Conservation (phyloP, 192 early-diverging fungal species). For the Radiomyces spectabilis region DNA sequence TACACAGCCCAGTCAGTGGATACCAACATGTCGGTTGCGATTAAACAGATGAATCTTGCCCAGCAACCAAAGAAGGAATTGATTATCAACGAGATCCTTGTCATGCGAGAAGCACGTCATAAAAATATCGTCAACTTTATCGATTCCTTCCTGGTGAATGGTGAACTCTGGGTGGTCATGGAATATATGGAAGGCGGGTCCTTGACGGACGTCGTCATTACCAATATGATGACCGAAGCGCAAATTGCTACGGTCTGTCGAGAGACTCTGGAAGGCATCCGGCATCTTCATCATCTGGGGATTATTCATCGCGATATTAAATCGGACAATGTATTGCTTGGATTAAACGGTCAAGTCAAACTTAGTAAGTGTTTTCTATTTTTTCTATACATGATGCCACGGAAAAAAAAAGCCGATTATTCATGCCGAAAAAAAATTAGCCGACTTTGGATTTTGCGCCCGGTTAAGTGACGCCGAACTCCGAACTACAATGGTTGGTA, state of each 20-base stretch:
- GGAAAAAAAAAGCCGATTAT: not conserved
- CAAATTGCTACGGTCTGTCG: slow-evolving; percentile 82
- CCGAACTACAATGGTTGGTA: slow-evolving; percentile 84
- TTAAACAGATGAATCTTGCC: slow-evolving; percentile 95
- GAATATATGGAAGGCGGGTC: slow-evolving; percentile 91
- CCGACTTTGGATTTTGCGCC: slow-evolving; percentile 87
- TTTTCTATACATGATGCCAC: not conserved
- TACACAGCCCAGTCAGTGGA: slow-evolving; percentile 69
- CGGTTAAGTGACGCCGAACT: slow-evolving; percentile 57
- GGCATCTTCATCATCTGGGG: slow-evolving; percentile 65
- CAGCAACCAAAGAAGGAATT: slow-evolving; percentile 95
- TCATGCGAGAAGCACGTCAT: slow-evolving; percentile 80
- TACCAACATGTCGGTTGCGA: slow-evolving; percentile 65
- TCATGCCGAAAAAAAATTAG: slow-evolving; percentile 25
- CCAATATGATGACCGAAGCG: slow-evolving; percentile 73
- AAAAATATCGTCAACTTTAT: slow-evolving; percentile 88
- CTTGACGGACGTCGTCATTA: slow-evolving; percentile 76
- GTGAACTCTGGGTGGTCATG: slow-evolving; percentile 89
- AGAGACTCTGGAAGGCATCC: slow-evolving; percentile 71
- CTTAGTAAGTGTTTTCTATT: slow-evolving; percentile 37
- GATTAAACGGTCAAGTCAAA: slow-evolving; percentile 66
- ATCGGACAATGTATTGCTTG: slow-evolving; percentile 73
- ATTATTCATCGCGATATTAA: slow-evolving; percentile 90
- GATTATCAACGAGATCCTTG: slow-evolving; percentile 89
- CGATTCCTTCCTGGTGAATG: slow-evolving; percentile 71